Evolutionary conservation across 331 rosid genomes (phyloP).

Genomic region (Phaseolus coccineus): DNA sequence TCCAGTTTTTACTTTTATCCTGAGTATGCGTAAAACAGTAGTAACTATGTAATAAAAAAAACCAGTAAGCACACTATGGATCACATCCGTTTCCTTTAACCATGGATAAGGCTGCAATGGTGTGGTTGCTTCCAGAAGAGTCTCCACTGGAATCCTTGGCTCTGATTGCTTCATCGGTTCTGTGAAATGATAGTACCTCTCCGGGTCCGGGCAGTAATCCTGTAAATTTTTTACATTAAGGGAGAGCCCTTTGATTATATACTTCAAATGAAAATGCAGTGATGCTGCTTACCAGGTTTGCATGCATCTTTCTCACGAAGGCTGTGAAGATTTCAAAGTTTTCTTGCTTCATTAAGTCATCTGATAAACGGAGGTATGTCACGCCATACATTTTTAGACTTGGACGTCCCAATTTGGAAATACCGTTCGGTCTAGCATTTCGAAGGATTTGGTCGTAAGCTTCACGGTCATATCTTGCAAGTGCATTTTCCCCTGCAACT

Average conservation of each 20-base stretch:
- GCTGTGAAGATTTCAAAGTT: slow-evolving; percentile 67
- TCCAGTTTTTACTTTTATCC: slow-evolving; percentile 8
- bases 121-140: slow-evolving; percentile 62
- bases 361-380: slow-evolving; percentile 75
- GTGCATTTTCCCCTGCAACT: slow-evolving; percentile 97
- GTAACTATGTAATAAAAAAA: slow-evolving; percentile 29
- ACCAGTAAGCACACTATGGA: not conserved
- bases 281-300: slow-evolving; percentile 64
- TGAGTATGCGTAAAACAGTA: slow-evolving; percentile 16
- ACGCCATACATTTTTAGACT: slow-evolving; percentile 72
- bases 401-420: slow-evolving; percentile 61
- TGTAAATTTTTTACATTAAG: slow-evolving; percentile 30
- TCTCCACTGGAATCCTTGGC: slow-evolving; percentile 55
- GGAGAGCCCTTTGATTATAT: not conserved
- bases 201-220: slow-evolving; percentile 69
- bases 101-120: slow-evolving; percentile 66
- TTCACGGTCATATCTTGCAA: slow-evolving; percentile 65
- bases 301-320: slow-evolving; percentile 91
- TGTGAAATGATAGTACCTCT: slow-evolving; percentile 58
- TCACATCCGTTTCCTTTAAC: slow-evolving; percentile 60
- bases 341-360: slow-evolving; percentile 51
- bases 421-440: slow-evolving; percentile 83
- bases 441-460: slow-evolving; percentile 77
- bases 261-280: slow-evolving; percentile 1
- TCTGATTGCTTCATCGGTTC: slow-evolving; percentile 62